Conservation (phyloP, 2,329 filamentous ascomycete species). For the Nigrospora sphaerica region DNA sequence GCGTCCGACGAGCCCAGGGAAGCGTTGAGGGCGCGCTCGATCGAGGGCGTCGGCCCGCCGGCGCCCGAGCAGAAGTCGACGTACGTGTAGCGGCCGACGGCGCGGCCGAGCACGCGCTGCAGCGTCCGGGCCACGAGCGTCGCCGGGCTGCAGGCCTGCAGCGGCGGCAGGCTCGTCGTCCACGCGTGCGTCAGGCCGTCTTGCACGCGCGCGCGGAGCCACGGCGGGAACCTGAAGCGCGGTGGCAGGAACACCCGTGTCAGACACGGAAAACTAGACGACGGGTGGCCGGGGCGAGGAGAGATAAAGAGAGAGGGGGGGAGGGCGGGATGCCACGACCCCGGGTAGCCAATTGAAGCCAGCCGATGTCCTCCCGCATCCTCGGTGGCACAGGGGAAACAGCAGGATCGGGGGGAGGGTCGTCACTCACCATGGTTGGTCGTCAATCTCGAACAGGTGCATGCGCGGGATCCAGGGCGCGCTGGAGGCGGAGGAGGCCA, state of each 20-base stretch:
- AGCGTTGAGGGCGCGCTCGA: conserved; percentile 53
- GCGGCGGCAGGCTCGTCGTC: conserved; percentile 49
- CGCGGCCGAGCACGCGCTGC: conserved; percentile 37
- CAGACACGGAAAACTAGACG: no score
- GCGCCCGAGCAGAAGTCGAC: conserved; percentile 73
- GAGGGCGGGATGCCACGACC: no score
- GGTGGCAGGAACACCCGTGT: no score
- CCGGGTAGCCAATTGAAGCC: no score
- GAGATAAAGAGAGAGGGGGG: no score
- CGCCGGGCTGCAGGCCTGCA: conserved; percentile 52
- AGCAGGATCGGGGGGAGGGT: background rate
- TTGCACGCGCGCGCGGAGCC: conserved; percentile 58
- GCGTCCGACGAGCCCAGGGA: background rate
- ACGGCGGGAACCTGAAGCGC: conserved; percentile 53
- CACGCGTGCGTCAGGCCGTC: conserved; percentile 57
- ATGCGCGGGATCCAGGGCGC: conserved; percentile 47
- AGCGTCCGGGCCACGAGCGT: conserved; percentile 53
- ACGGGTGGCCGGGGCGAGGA: no score
- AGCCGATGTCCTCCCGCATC: no score
- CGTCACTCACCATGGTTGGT: conserved; percentile 51
- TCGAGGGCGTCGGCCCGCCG: conserved; percentile 61
- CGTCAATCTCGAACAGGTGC: conserved; percentile 62
- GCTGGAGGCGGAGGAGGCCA: conserved; percentile 24
- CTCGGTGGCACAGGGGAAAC: no score
- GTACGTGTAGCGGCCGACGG: conserved; percentile 49